Evolutionary conservation across 106 monocot species (phyloP).

Genomic region (Cymbidium sinense): DNA sequence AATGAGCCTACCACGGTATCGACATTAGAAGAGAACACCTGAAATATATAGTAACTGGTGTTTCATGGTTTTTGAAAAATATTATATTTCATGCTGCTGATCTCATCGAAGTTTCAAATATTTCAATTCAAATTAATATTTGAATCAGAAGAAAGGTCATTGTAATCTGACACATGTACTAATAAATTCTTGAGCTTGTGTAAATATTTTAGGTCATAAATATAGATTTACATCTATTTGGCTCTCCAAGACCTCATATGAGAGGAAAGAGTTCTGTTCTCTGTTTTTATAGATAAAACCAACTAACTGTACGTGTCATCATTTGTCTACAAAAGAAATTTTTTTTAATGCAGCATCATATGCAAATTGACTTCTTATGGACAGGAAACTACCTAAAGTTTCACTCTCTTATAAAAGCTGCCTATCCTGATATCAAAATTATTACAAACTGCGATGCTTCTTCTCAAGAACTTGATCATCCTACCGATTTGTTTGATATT

Average conservation of each 20-base stretch:
- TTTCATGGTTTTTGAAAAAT: too few relatives aligned
- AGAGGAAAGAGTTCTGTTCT: background rate
- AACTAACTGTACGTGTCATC: background rate
- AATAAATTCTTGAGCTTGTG: background rate
- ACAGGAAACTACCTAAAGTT: constrained; percentile 88
- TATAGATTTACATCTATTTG: background rate
- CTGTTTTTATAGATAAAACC: too few relatives aligned
- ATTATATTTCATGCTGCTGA: too few relatives aligned
- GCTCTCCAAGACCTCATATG: background rate
- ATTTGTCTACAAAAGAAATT: background rate
- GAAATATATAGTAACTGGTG: too few relatives aligned
- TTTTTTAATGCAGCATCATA: background rate
- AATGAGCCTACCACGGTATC: too few relatives aligned
- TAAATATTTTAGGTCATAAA: background rate
- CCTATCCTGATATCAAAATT: constrained; percentile 77
- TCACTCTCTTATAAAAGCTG: constrained; percentile 60
- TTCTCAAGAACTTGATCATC: constrained; percentile 53
- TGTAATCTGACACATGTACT: background rate
- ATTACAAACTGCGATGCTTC: constrained; percentile 93
- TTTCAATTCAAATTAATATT: background rate
- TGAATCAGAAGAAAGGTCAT: background rate
- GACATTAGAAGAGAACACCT: too few relatives aligned
- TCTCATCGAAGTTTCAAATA: too few relatives aligned
- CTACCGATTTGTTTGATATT: constrained; percentile 67
- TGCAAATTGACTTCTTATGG: background rate